phyloP scores from a whole-genome alignment of 163 green algal genomes.

The Scenedesmus sp. region DNA sequence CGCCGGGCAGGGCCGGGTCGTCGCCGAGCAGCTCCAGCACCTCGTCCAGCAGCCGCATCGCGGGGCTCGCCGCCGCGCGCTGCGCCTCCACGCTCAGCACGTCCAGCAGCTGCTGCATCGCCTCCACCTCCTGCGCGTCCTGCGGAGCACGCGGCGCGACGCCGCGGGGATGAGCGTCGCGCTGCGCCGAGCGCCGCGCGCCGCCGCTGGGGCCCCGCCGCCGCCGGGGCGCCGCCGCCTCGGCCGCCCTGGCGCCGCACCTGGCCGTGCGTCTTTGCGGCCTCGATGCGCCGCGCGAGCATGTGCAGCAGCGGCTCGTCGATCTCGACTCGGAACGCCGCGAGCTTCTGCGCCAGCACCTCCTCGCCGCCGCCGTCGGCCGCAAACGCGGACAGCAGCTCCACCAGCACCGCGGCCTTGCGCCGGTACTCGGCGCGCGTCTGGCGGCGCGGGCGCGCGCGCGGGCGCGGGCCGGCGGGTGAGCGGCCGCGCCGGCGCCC shows the following conservation, averaged over 20 bases:
- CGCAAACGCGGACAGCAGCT: conserved; percentile 22
- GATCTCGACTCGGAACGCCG: conserved; percentile 16
- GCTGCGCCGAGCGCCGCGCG: too few species aligned
- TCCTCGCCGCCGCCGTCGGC: background rate
- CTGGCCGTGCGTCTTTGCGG: conserved; percentile 2
- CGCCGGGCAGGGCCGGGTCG: conserved; percentile 9
- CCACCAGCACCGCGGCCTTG: conserved; percentile 33
- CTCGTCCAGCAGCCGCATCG: conserved; percentile 18
- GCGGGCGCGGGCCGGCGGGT: too few species aligned
- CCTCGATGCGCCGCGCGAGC: conserved; percentile 10
- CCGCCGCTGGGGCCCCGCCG: background rate
- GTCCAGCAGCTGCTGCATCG: conserved; percentile 12
- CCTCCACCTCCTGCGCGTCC: background rate
- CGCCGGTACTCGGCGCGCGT: conserved; percentile 36
- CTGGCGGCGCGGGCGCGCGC: background rate
- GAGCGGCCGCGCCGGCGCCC: too few species aligned
- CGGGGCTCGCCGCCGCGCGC: background rate
- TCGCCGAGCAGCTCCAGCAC: conserved; percentile 23
- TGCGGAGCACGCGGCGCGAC: background rate
- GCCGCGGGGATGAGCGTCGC: too few species aligned
- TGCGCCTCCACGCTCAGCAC: conserved; percentile 2
- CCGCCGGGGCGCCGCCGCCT: too few species aligned
- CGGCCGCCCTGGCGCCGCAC: too few species aligned
- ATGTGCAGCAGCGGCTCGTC: conserved; percentile 37
- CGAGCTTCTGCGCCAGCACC: conserved; percentile 23